These are phyloP conservation scores for Austroboletus festivus DNA, from an alignment of 768 basidiomycete species.

Conservation along the genomic window DNA sequence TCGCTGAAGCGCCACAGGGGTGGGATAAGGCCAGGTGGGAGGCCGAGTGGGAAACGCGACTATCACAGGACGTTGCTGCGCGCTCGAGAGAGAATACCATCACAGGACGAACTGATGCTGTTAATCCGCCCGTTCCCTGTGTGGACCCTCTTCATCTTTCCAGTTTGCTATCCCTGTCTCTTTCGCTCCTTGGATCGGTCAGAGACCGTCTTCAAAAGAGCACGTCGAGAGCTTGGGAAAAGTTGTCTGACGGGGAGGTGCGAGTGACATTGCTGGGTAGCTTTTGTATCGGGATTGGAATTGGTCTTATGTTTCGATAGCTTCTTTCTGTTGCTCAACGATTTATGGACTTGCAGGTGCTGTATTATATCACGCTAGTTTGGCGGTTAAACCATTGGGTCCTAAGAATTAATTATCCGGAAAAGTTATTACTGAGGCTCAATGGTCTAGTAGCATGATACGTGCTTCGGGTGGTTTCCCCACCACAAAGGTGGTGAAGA, in stretches of 20 bases:
- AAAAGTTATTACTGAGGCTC: slow-evolving; percentile 12
- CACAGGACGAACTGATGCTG: slow-evolving; percentile 16
- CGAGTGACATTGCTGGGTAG: slow-evolving; percentile 38
- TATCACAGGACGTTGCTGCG: slow-evolving; percentile 61
- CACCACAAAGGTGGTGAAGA: slow-evolving; percentile 28
- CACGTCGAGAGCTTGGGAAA: slow-evolving; percentile 22
- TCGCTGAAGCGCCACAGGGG: slow-evolving; percentile 22
- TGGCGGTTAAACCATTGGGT: too few relatives aligned
- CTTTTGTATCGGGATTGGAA: slow-evolving; percentile 44
- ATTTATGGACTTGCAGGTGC: background rate
- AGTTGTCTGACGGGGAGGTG: slow-evolving; percentile 26
- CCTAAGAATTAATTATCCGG: too few relatives aligned
- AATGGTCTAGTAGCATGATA: slow-evolving; percentile 38
- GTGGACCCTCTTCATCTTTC: slow-evolving; percentile 70
- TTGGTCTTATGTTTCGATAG: slow-evolving; percentile 38
- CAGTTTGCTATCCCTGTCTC: slow-evolving; percentile 56
- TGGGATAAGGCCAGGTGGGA: slow-evolving; percentile 71
- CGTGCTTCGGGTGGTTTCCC: slow-evolving; percentile 32
- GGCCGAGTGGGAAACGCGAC: slow-evolving; percentile 54
- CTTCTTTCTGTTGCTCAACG: background rate
- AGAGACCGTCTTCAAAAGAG: slow-evolving; percentile 25
- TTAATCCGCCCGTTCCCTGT: slow-evolving; percentile 22
- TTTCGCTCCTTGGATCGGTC: slow-evolving; percentile 56
- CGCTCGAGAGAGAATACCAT: slow-evolving; percentile 41
- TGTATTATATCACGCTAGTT: background rate